phyloP scores from a whole-genome alignment of 2,329 filamentous ascomycete genomes.

The Aspergillus quadricinctus region DNA sequence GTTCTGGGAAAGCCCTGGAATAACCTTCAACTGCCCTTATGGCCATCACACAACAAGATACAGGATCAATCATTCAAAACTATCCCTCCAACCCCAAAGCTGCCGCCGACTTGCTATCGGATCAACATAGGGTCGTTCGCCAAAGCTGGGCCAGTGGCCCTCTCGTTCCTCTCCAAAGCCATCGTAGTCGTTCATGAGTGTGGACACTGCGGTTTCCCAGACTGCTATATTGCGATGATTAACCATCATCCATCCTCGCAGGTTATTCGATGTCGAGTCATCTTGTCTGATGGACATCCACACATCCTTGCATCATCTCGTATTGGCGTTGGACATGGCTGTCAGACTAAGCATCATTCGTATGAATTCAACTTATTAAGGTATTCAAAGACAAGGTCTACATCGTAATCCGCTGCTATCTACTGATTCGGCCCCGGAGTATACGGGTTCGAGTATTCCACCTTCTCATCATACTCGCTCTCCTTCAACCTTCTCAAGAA shows the following conservation, averaged over 20 bases:
- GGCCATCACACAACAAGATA: background rate
- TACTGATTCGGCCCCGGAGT: conserved; percentile 11
- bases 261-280: background rate
- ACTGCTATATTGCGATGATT: conserved; percentile 40
- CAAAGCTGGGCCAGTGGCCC: conserved; percentile 49
- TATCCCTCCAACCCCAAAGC: conserved; percentile 11
- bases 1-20: too few species aligned
- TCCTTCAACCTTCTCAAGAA: conserved; percentile 24
- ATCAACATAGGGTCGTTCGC: conserved; percentile 53
- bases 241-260: background rate
- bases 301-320: background rate
- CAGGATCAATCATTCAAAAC: background rate
- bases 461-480: conserved; percentile 19
- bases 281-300: background rate
- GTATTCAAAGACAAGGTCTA: too few species aligned
- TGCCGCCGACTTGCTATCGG: conserved; percentile 28
- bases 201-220: conserved; percentile 58
- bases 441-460: conserved; percentile 19
- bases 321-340: background rate
- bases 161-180: conserved; percentile 46
- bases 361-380: background rate
- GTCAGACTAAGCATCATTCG: background rate
- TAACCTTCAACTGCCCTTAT: too few species aligned
- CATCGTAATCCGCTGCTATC: background rate
- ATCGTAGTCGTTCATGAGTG: conserved; percentile 49